Base-by-base conservation (phyloP, 768 basidiomycete species). In the Agrocybe praecox region DNA sequence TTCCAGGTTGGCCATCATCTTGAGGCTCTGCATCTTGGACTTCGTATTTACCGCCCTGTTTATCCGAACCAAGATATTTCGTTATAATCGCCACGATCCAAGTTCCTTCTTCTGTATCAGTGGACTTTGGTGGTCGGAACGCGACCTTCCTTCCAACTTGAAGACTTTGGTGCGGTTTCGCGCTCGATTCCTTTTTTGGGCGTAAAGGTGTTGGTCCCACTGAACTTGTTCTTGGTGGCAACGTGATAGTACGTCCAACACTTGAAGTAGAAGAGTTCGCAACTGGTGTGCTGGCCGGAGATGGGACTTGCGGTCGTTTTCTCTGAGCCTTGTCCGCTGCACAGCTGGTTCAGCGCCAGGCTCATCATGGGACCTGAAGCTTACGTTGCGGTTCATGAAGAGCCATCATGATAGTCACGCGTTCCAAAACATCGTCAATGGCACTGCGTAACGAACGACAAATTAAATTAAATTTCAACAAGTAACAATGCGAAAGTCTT, bases 11-110 rank as follows among this genome's bases (percentile, higher is more conserved):
- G 9, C 90, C 88, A 52, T 90, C 88, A 67, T 92, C 91, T 69
- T 90, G 88, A 18, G 89, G 88, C 61, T 94, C 92, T 36, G 83
- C 86, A 66, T 94, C 92, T 70, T 91, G 89, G 0, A 94, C 92
- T 69, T 92, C 90, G 61, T 94, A 94, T 60, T 90, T 93, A 56
- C 54, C 56, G 46, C 55, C 81, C 62, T 87, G 85, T 68, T 89
- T 91, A 60, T 92, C 89, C 46, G 82, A 81, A 52, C 84, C 85
- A 43, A 91, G 80, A 65, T 83, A 89, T 61, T 78, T 85, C 9
- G 82, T 87, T 36, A 92, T 82, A 7, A 89, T 81, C 6, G 92
- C 92, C 59, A 94, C 72, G 52, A 94, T 94, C 92, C 92, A 94
- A 34, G 79, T 83, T 32, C 80, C 80, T 60, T 76, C 75, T 45